Base-by-base conservation (phyloP, 495 filamentous ascomycete genomes). In the Usnea hakonensis region DNA sequence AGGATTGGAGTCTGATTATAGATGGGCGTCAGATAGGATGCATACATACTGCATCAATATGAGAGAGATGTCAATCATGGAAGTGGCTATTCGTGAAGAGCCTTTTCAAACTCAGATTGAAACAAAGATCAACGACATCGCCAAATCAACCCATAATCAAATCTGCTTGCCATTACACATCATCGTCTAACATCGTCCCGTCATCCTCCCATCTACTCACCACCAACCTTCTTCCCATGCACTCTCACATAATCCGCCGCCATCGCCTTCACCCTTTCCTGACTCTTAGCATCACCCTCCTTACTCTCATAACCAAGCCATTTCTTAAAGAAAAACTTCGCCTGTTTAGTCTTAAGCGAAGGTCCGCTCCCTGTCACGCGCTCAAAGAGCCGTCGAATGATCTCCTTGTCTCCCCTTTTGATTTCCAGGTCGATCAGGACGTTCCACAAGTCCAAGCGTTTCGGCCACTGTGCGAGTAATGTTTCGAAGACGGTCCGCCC, bases 401-500 rank as follows among this genome's bases (percentile, higher is more conserved):
- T 78, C 59, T 88, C 87, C 38, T 78, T 76, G 55, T 85, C 80
- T 17, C 80, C 85, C 64, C 77, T 69, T 68, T 81, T 85, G 63
- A 88, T 87, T 76, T 98, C 94, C 64, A 96, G 79, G 67, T 96
- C 90, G 16, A 97, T 65, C 44, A 93, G 85, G 69, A 95, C 83
- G 74, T 91, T 96, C 91, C 93, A 97, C 55, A 96, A 73, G 72
- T 96, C 91, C 53, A 91, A 81, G 63, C 87, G 88, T 79, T 92
- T 94, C 62, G 90, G 90, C 78, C 87, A 96, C 19, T 86, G 86
- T 30, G 84, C 81, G 9, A 97, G 78, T 6, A 98, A 80, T 38
- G 86, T 89, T 73, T 97, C 94, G 67, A 97, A 96, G 48, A 97
- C 86, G 7, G 94, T 97, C 11, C 95, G 88, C 26, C 93, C 94